Evolutionary conservation across 352 stramenopile genomes (phyloP).

Genomic region (Nothophytophthora sp.): DNA sequence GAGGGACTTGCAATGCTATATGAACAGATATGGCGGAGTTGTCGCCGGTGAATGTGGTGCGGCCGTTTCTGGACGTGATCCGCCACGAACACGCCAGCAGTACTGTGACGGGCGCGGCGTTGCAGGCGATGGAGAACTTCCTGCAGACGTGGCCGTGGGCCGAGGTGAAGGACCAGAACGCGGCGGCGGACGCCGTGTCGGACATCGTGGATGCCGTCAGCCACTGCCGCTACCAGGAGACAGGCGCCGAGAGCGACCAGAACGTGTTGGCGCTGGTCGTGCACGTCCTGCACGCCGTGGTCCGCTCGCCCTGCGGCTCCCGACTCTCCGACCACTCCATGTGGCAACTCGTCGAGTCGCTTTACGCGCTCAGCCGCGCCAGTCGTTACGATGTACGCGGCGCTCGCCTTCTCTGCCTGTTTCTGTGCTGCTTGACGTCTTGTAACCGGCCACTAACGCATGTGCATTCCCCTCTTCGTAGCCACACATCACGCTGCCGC

Average conservation of each 20-base stretch:
- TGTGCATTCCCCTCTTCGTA: constrained; percentile 13
- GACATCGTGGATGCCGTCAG: constrained; percentile 92
- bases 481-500: constrained; percentile 58
- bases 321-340: constrained; percentile 92
- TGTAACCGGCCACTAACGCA: constrained; percentile 1
- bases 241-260: constrained; percentile 87
- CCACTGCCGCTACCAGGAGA: constrained; percentile 96
- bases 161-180: constrained; percentile 36
- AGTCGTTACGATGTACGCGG: constrained; percentile 56
- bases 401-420: not conserved
- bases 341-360: constrained; percentile 95
- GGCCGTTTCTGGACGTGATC: constrained; percentile 96
- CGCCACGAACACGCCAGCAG: constrained; percentile 92
- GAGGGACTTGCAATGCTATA: not conserved
- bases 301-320: constrained; percentile 80
- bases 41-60: constrained; percentile 63
- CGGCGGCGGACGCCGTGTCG: constrained; percentile 49
- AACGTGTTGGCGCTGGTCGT: constrained; percentile 93
- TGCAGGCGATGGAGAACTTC: constrained; percentile 96
- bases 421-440: not conserved
- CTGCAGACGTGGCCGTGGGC: constrained; percentile 84
- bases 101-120: constrained; percentile 90
- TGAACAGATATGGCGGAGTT: constrained; percentile 56
- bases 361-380: constrained; percentile 92
- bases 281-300: constrained; percentile 93